Evolutionary conservation across 2,329 filamentous ascomycete species (phyloP).

Genomic region (Keithomyces neogunnii): DNA sequence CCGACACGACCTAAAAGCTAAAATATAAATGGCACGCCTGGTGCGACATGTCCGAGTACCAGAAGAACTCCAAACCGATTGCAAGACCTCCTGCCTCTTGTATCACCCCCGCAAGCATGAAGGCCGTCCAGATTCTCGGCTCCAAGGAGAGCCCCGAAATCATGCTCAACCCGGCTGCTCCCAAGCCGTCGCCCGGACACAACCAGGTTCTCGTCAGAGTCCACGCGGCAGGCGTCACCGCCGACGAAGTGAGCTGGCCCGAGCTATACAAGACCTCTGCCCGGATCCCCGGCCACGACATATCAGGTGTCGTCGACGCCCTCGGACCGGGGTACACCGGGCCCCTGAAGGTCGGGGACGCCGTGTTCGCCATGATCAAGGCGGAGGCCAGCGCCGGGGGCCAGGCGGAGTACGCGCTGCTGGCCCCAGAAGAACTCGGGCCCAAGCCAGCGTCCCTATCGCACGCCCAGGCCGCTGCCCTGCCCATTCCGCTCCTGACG

Average conservation of each 20-base stretch:
- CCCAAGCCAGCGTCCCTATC: constrained; percentile 14
- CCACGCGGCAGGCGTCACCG: constrained; percentile 24
- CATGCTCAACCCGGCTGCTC: constrained; percentile 7
- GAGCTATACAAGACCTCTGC: constrained; percentile 20
- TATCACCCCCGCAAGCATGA: constrained; percentile 17
- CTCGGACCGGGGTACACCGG: constrained; percentile 18
- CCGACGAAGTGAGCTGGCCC: constrained; percentile 24
- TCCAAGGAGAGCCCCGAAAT: constrained; percentile 12
- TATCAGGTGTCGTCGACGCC: constrained; percentile 22
- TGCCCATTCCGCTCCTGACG: constrained; percentile 23
- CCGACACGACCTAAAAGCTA: background rate
- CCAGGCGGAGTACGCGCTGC: constrained; percentile 21
- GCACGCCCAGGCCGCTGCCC: constrained; percentile 18
- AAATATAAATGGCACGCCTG: background rate
- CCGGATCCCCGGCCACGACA: constrained; percentile 26
- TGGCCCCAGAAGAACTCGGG: constrained; percentile 7
- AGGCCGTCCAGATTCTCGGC: constrained; percentile 23
- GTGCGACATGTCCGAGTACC: background rate
- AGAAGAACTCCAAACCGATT: background rate
- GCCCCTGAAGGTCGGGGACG: constrained; percentile 9
- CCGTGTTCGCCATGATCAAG: constrained; percentile 19
- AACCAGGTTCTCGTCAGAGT: constrained; percentile 21
- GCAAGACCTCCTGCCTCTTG: background rate
- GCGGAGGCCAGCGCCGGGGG: constrained; percentile 12
- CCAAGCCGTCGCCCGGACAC: constrained; percentile 10